phyloP scores from a whole-genome alignment of 228 moss, liverwort and hornwort genomes.

The Sphagnum fallax region DNA sequence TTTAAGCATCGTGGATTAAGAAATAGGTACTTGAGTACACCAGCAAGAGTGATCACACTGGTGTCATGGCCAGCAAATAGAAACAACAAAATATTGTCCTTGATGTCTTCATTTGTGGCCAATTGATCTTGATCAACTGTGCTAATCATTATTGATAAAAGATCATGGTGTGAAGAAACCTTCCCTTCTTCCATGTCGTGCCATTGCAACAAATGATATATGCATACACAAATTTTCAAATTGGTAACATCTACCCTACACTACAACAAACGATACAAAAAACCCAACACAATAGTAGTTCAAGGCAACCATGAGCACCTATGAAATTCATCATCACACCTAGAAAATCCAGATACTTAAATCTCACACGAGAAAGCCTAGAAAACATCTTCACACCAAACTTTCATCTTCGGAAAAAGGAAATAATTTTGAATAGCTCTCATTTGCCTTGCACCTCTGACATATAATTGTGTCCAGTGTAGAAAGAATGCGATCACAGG shows the following conservation, averaged over 20 bases:
- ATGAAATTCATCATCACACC: neutral
- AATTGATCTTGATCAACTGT: conserved; percentile 6
- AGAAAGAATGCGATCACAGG: neutral
- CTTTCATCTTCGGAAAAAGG: too few species aligned
- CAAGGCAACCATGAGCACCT: neutral
- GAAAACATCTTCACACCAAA: too few species aligned
- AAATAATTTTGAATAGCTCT: neutral
- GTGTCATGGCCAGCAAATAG: conserved; percentile 36
- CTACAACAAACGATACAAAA: too few species aligned
- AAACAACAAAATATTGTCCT: conserved; percentile 25
- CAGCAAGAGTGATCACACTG: conserved; percentile 9
- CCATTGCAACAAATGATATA: neutral
- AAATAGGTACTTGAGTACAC: conserved; percentile 25
- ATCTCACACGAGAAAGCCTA: neutral
- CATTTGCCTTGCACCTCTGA: conserved; percentile 18
- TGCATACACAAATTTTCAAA: neutral
- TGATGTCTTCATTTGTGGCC: conserved; percentile 18
- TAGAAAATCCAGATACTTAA: neutral
- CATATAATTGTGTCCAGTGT: conserved; percentile 14
- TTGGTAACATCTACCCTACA: neutral
- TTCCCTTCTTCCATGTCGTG: conserved; percentile 29
- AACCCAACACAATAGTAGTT: too few species aligned
- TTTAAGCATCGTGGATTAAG: conserved; percentile 21
- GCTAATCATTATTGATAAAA: conserved; percentile 22
- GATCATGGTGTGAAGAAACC: conserved; percentile 6